Evolutionary conservation across 495 filamentous ascomycete genomes (phyloP).

Genomic region (Penicillium chermesinum): DNA sequence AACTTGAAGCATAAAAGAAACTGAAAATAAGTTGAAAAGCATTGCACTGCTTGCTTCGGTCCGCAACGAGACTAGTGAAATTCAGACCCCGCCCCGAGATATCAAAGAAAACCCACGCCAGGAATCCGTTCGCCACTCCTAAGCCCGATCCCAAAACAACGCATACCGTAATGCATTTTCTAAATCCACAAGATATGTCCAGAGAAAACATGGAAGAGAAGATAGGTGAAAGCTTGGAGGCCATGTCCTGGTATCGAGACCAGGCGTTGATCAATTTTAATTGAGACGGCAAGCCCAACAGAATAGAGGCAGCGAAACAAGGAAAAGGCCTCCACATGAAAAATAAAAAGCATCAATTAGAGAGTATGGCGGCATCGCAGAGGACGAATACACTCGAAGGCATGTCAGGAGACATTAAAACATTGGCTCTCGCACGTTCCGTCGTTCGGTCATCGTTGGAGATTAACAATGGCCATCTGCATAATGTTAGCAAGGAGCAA

Average conservation of each 20-base stretch:
- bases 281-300: no score
- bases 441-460: conserved; percentile 33
- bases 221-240: neutral
- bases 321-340: neutral
- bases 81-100: conserved; percentile 11
- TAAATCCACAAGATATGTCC: conserved; percentile 33
- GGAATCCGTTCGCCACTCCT: conserved; percentile 25
- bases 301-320: neutral
- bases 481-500: conserved; percentile 10
- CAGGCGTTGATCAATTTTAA: neutral
- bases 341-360: conserved; percentile 5
- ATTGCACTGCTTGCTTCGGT: neutral
- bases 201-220: conserved; percentile 19
- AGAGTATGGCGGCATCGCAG: neutral
- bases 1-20: no score
- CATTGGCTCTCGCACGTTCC: neutral
- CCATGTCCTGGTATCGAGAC: neutral
- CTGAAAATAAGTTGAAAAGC: no score
- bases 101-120: conserved; percentile 20
- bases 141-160: conserved; percentile 23
- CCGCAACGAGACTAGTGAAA: conserved; percentile 5
- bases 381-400: neutral
- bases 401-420: neutral
- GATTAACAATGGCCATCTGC: conserved; percentile 42
- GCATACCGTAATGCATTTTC: conserved; percentile 36